Conservation (phyloP, 176 grass and related monocot genomes). For the Saccharum spontaneum region DNA sequence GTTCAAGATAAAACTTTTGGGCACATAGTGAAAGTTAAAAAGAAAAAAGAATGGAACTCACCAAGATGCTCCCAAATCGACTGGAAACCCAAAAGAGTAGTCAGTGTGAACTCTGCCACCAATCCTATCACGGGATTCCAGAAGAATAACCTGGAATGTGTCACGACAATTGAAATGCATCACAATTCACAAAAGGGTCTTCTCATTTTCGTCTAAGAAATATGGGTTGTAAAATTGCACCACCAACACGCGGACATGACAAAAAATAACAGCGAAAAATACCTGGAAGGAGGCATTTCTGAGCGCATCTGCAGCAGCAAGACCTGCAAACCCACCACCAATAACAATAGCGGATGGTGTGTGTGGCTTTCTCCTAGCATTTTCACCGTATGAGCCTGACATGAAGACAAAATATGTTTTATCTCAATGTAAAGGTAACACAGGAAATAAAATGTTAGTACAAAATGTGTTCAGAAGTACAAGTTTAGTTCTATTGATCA, state of each 20-base stretch:
- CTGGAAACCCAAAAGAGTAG: slow-evolving; percentile 95
- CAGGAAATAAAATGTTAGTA: neutral
- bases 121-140: slow-evolving; percentile 96
- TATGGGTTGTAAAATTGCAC: neutral
- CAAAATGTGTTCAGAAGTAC: neutral
- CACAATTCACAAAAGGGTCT: neutral
- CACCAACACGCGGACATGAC: neutral
- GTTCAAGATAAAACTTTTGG: neutral
- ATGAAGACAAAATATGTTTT: slow-evolving; percentile 10
- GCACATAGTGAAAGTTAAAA: slow-evolving; percentile 33
- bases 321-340: slow-evolving; percentile 92
- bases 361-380: slow-evolving; percentile 55
- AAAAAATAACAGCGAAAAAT: slow-evolving; percentile 13
- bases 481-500: neutral
- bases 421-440: neutral
- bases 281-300: slow-evolving; percentile 92
- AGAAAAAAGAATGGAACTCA: slow-evolving; percentile 49
- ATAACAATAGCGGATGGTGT: slow-evolving; percentile 93
- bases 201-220: neutral
- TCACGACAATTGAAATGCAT: neutral
- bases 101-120: slow-evolving; percentile 93
- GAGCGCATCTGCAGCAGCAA: slow-evolving; percentile 88
- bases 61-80: slow-evolving; percentile 97
- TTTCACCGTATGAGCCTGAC: slow-evolving; percentile 55
- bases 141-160: slow-evolving; percentile 73